These are phyloP conservation scores for Pisolithus marmoratus DNA, from an alignment of 768 basidiomycete genomes.

Conservation along the genomic window DNA sequence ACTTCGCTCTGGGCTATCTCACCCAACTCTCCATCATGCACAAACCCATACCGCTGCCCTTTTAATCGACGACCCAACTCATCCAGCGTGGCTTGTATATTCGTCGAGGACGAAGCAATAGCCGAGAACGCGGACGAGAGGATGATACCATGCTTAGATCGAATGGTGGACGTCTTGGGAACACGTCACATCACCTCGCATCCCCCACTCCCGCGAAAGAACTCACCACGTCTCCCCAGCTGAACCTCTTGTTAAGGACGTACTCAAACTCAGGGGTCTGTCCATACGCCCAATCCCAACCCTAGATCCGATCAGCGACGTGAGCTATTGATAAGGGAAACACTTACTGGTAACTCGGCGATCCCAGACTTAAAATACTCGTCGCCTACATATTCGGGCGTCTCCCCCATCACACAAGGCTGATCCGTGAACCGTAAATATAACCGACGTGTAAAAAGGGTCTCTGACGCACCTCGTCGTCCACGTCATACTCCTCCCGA, in stretches of 20 bases:
- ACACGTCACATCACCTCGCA: not conserved
- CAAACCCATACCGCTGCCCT: constrained; percentile 36
- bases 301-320: constrained; percentile 36
- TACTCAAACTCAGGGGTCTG: constrained; percentile 93
- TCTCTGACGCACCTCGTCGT: constrained; percentile 28
- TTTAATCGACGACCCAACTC: constrained; percentile 22
- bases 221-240: constrained; percentile 47
- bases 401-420: constrained; percentile 42
- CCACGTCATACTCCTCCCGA: constrained; percentile 44
- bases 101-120: not conserved
- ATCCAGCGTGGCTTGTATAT: constrained; percentile 11
- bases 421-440: constrained; percentile 15
- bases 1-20: constrained; percentile 2
- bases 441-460: not conserved
- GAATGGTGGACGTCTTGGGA: not conserved
- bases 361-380: constrained; percentile 66
- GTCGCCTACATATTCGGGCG: constrained; percentile 37
- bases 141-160: not conserved
- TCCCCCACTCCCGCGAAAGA: constrained; percentile 7
- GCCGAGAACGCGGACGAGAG: not conserved
- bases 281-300: constrained; percentile 91
- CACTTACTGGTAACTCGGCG: constrained; percentile 62
- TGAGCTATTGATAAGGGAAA: not conserved
- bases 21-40: constrained; percentile 19
- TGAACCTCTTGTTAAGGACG: constrained; percentile 36